phyloP scores from a whole-genome alignment of 305 asterid species.

The Nicotiana rustica region DNA sequence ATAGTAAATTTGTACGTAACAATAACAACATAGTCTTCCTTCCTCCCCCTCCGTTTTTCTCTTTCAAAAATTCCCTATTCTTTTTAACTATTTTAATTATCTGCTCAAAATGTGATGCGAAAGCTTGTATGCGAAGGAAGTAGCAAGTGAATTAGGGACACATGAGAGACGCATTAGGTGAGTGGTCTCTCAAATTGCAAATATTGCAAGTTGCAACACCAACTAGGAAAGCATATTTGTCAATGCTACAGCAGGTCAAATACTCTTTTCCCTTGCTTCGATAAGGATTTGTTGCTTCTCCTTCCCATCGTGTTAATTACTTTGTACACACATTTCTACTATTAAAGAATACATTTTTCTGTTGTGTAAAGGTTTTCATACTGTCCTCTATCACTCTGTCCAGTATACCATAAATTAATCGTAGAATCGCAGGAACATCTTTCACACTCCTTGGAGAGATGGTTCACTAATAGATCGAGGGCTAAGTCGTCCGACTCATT shows the following conservation, averaged over 20 bases:
- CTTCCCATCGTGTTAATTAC: not conserved
- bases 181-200: constrained; percentile 21
- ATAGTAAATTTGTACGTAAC: not conserved
- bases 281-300: not conserved
- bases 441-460: too few species aligned
- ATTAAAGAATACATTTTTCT: not conserved
- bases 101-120: constrained; percentile 11
- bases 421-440: not conserved
- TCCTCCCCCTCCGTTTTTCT: not conserved
- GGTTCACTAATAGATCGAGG: too few species aligned
- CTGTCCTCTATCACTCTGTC: too few species aligned
- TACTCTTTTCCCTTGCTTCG: not conserved
- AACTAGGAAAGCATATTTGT: not conserved
- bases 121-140: not conserved
- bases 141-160: constrained; percentile 23
- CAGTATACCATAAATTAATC: not conserved
- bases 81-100: not conserved
- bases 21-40: not conserved
- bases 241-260: not conserved
- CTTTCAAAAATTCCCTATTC: not conserved
- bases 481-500: too few species aligned
- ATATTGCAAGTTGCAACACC: not conserved
- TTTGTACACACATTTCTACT: not conserved
- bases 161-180: constrained; percentile 29
- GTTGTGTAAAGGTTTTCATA: too few species aligned